Conservation (phyloP, 306 rosid genomes). For the Sicyos edulis region DNA sequence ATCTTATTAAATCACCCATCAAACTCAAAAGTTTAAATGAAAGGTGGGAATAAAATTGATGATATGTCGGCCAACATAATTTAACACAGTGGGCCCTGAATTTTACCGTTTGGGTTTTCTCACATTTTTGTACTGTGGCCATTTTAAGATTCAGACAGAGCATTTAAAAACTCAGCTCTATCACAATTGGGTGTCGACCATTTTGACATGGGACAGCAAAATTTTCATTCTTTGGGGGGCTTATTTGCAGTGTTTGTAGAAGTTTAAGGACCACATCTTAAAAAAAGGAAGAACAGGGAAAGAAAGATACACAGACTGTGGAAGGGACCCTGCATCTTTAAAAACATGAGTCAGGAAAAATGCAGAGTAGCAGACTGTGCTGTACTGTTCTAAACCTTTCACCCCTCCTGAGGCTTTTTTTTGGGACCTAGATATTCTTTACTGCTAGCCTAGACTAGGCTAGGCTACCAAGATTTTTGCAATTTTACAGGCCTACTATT, state of each 20-base stretch:
- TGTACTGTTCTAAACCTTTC: constrained; percentile 17
- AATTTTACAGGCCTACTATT: constrained; percentile 21
- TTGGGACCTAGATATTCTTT: constrained; percentile 17
- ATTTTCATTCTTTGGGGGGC: constrained; percentile 15
- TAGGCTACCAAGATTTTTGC: not conserved
- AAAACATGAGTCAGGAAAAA: constrained; percentile 13
- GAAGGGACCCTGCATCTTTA: constrained; percentile 12
- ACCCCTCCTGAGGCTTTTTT: not conserved
- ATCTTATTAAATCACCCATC: no score
- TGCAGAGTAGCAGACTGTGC: constrained; percentile 11
- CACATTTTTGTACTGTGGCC: not conserved
- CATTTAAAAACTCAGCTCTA: constrained; percentile 5
- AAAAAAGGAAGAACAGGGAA: not conserved
- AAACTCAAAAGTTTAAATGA: no score
- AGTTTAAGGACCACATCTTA: constrained; percentile 13
- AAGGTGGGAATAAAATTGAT: no score
- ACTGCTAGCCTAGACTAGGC: not conserved
- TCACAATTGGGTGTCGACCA: not conserved
- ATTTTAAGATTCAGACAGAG: constrained; percentile 3
- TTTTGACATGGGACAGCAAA: constrained; percentile 6
- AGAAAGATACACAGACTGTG: constrained; percentile 6
- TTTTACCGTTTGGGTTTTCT: not conserved
- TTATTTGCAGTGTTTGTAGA: not conserved
- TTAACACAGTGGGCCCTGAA: not conserved
- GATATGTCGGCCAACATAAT: no score